A percentile compares a stretch with the other conserved stretches of the same genome.
Conservation (phyloP, 495 filamentous ascomycete genomes). For the Aspergillus funiculosus region DNA sequence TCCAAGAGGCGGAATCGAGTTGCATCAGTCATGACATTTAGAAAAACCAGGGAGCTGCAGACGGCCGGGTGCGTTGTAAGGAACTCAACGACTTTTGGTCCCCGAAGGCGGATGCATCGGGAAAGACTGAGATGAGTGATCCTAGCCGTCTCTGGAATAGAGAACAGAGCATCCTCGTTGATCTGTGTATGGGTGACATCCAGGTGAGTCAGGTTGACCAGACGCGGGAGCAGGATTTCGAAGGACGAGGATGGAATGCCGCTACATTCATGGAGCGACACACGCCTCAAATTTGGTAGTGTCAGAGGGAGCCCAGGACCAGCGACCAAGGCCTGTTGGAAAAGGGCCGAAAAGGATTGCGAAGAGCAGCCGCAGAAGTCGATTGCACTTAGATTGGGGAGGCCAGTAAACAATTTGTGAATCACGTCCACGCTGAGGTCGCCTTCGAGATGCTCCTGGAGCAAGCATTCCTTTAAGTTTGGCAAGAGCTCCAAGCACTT, state of each 20-base stretch:
- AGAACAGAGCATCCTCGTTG: conserved; percentile 63
- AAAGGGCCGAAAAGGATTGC: conserved; percentile 59
- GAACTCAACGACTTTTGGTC: conserved; percentile 63
- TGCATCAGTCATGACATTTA: conserved; percentile 71
- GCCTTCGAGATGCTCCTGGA: conserved; percentile 78
- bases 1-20: conserved; percentile 68
- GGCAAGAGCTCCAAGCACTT: conserved; percentile 71
- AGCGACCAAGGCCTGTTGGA: conserved; percentile 42
- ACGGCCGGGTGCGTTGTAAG: conserved; percentile 67
- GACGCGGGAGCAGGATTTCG: conserved; percentile 62
- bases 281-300: conserved; percentile 55
- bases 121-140: conserved; percentile 78
- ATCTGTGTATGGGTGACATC: conserved; percentile 77
- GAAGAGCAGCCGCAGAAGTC: conserved; percentile 79
- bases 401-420: conserved; percentile 59
- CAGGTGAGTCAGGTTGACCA: conserved; percentile 68
- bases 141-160: conserved; percentile 64
- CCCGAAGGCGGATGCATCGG: conserved; percentile 67
- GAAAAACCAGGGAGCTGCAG: conserved; percentile 56
- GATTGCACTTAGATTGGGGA: conserved; percentile 62
- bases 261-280: conserved; percentile 79
- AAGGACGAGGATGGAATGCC: conserved; percentile 64
- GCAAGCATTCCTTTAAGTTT: conserved; percentile 72
- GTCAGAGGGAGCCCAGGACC: conserved; percentile 39
- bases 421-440: conserved; percentile 66